These are phyloP conservation scores for Aspergillus sclerotiicarbonarius DNA, from an alignment of 495 filamentous ascomycete genomes.

Conservation along the genomic window DNA sequence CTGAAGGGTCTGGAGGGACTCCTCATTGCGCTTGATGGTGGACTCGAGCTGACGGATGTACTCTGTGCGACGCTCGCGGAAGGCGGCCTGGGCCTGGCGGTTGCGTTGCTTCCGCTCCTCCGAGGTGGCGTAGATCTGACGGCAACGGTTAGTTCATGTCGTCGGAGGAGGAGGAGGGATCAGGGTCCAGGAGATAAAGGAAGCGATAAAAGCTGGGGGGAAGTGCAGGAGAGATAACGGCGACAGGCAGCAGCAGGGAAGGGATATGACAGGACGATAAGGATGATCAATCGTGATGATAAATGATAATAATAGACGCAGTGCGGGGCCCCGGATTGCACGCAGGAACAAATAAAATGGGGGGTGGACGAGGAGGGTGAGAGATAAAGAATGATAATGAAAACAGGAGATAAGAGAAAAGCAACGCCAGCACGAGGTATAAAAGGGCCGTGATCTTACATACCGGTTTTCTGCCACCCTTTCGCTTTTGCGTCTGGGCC, in stretches of 20 bases:
- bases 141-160: conserved; percentile 16
- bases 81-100: conserved; percentile 94
- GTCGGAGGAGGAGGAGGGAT: conserved; percentile 9
- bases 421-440: conserved; percentile 14
- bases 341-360: not conserved
- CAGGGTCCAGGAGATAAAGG: not conserved
- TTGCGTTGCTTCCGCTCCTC: conserved; percentile 98
- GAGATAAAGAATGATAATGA: conserved; percentile 16
- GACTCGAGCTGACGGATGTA: conserved; percentile 99
- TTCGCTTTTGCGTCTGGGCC: conserved; percentile 76
- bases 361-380: conserved; percentile 4
- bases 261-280: conserved; percentile 17
- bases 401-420: conserved; percentile 23
- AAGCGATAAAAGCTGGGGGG: conserved; percentile 6
- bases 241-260: conserved; percentile 10
- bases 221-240: conserved; percentile 32
- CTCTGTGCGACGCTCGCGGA: conserved; percentile 93
- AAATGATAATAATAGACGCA: conserved; percentile 21
- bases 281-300: conserved; percentile 22
- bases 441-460: conserved; percentile 35
- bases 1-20: conserved; percentile 84
- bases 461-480: conserved; percentile 97
- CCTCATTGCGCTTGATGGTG: conserved; percentile 96
- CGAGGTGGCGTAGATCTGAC: conserved; percentile 93
- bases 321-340: conserved; percentile 27